phyloP scores from a whole-genome alignment of 352 stramenopile species.

The Chloridella minuta region DNA sequence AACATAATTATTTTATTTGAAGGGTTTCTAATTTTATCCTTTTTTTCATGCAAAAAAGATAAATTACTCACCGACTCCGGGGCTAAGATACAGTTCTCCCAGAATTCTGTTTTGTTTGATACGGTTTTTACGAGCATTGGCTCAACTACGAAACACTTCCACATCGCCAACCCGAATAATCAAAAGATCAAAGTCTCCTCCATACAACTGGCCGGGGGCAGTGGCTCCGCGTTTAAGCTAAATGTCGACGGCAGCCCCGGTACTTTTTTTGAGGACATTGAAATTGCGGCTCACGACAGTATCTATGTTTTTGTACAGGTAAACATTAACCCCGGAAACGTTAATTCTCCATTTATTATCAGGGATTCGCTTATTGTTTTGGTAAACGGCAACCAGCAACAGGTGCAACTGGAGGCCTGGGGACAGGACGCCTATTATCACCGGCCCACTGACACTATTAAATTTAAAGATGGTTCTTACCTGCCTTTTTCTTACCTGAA shows the following conservation, averaged over 20 bases:
- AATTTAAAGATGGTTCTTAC: background rate
- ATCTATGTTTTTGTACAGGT: background rate
- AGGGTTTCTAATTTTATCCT: no score
- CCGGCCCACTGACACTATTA: background rate
- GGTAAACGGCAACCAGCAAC: background rate
- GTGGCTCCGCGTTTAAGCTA: background rate
- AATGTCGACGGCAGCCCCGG: background rate
- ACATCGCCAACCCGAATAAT: background rate
- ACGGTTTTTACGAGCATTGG: background rate
- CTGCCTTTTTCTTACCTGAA: background rate
- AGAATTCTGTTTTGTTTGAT: background rate
- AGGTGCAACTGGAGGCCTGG: background rate
- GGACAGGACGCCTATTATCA: background rate
- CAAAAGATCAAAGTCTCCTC: background rate
- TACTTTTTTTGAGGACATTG: background rate
- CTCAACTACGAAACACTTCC: background rate
- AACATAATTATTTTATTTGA: no score
- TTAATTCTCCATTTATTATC: background rate
- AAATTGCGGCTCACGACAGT: background rate
- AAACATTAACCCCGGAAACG: background rate
- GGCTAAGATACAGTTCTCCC: background rate
- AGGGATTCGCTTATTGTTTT: background rate
- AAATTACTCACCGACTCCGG: background rate
- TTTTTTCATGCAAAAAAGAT: background rate
- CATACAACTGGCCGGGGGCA: background rate